Percentiles rank a stretch among this genome's conserved stretches.
phyloP scores from a whole-genome alignment of 306 rosid genomes.

The Begonia peltatifolia region DNA sequence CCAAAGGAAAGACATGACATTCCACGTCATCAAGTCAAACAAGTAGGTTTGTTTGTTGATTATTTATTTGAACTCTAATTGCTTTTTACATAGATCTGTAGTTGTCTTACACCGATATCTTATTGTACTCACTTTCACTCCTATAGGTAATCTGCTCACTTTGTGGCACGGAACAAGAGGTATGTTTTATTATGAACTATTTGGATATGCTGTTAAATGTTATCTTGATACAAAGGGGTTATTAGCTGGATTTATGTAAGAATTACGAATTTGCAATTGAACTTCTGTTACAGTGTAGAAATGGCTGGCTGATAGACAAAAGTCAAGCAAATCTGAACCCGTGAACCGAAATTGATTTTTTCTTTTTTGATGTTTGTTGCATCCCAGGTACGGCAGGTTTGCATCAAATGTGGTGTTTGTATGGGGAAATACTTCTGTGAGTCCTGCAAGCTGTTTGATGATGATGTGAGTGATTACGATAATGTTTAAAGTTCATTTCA shows the following conservation, averaged over 20 bases:
- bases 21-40: conserved; percentile 58
- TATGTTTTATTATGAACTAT: conserved; percentile 11
- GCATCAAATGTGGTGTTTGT: conserved; percentile 72
- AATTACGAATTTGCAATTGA: too few species aligned
- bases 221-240: too few species aligned
- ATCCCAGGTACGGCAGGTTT: conserved; percentile 54
- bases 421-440: conserved; percentile 79
- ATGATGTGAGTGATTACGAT: conserved; percentile 44
- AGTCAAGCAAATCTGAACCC: neutral
- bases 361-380: conserved; percentile 13
- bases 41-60: conserved; percentile 17
- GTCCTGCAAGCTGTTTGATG: conserved; percentile 72
- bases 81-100: neutral
- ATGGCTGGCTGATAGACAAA: too few species aligned
- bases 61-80: neutral
- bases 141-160: conserved; percentile 69
- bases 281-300: too few species aligned
- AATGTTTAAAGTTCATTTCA: conserved; percentile 2
- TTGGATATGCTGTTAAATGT: neutral
- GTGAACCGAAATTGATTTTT: neutral
- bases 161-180: conserved; percentile 82
- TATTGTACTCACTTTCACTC: neutral
- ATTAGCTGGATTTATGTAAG: too few species aligned
- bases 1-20: conserved; percentile 59
- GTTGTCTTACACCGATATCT: too few species aligned